Percentiles rank a stretch among this genome's conserved stretches.
Conservation (phyloP, 2,329 filamentous ascomycete species). For the Epichloe coenophiala region DNA sequence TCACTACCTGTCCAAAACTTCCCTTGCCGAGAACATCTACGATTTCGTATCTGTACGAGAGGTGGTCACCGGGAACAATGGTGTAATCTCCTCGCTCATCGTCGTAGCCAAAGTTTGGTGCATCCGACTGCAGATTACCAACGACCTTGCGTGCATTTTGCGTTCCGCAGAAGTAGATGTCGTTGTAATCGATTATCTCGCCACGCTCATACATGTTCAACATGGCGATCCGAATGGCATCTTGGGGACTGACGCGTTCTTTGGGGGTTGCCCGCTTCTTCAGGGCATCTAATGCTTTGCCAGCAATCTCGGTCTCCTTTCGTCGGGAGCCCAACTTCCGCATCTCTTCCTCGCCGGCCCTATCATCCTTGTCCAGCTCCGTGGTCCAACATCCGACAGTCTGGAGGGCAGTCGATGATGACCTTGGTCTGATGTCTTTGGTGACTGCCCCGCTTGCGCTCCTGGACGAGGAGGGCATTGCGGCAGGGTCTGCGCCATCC, state of each 20-base stretch:
- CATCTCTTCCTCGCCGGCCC: conserved; percentile 89
- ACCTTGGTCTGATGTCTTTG: conserved; percentile 44
- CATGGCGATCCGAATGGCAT: conserved; percentile 71
- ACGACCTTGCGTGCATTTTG: conserved; percentile 85
- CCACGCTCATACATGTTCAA: conserved; percentile 95
- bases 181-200: conserved; percentile 91
- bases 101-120: conserved; percentile 95
- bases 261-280: conserved; percentile 76
- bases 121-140: conserved; percentile 63
- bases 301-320: conserved; percentile 85
- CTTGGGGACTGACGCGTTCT: conserved; percentile 67
- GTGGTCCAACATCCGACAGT: conserved; percentile 38
- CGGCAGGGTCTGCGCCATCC: conserved; percentile 21
- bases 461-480: conserved; percentile 17
- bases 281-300: conserved; percentile 76
- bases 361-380: conserved; percentile 71
- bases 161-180: conserved; percentile 91
- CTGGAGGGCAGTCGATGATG: conserved; percentile 38
- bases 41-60: conserved; percentile 92
- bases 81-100: conserved; percentile 95
- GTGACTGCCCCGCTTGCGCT: conserved; percentile 35
- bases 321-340: conserved; percentile 71
- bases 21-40: conserved; percentile 93
- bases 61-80: conserved; percentile 83
- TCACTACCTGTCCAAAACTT: conserved; percentile 93